A percentile compares a stretch with the other conserved stretches of the same genome.
Evolutionary conservation across 139 green algal species (phyloP).

Genomic region (Marvania coccoides): DNA sequence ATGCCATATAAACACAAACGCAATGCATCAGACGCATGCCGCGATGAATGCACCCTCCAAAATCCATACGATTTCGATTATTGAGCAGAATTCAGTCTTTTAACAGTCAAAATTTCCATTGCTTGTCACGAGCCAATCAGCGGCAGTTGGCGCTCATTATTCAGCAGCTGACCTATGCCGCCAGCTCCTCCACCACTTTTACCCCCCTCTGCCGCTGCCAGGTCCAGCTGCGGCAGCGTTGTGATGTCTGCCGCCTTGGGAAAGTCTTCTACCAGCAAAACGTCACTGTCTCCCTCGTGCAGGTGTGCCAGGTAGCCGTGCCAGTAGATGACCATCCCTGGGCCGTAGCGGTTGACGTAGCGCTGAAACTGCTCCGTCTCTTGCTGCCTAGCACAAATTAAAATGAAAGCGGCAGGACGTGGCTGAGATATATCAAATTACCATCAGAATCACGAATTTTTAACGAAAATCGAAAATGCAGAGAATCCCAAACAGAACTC

Average conservation of each 20-base stretch:
- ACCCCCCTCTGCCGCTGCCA: not conserved
- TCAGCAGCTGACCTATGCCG: not conserved
- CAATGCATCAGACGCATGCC: too few relatives aligned
- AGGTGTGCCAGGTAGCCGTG: slow-evolving; percentile 69
- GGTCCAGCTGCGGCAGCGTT: slow-evolving; percentile 21
- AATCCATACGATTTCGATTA: too few relatives aligned
- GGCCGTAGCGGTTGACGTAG: slow-evolving; percentile 75
- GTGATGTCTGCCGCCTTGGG: slow-evolving; percentile 31
- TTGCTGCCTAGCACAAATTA: slow-evolving; percentile 33
- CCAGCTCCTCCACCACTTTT: not conserved
- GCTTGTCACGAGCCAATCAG: not conserved
- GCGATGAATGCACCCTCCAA: too few relatives aligned
- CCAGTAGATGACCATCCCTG: slow-evolving; percentile 91
- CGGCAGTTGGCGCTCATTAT: not conserved
- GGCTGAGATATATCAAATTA: not conserved
- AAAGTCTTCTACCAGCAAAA: slow-evolving; percentile 55
- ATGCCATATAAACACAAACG: too few relatives aligned
- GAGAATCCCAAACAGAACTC: too few relatives aligned
- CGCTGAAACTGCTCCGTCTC: slow-evolving; percentile 61
- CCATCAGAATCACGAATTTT: not conserved
- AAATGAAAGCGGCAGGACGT: not conserved
- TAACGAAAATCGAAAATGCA: too few relatives aligned
- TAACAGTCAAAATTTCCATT: not conserved
- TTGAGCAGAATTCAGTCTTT: too few relatives aligned
- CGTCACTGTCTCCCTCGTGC: slow-evolving; percentile 11